Evolutionary conservation across 768 basidiomycete species (phyloP).

Genomic region (Mycena metata): DNA sequence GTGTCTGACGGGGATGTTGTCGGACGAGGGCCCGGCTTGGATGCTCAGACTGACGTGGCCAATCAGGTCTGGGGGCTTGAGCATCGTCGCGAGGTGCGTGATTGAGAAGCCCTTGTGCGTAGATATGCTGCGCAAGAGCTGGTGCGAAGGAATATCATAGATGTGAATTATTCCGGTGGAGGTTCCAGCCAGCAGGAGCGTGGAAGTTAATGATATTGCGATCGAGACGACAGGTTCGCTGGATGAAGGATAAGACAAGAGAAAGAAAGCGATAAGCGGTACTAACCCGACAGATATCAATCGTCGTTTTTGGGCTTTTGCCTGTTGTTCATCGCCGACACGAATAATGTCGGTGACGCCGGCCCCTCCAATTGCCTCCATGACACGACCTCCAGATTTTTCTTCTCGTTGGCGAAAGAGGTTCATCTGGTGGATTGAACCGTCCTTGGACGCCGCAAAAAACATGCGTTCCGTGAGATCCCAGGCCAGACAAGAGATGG

Average conservation of each 20-base stretch:
- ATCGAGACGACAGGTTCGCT: constrained; percentile 83
- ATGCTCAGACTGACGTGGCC: constrained; percentile 79
- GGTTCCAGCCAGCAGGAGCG: constrained; percentile 88
- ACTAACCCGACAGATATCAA: constrained; percentile 80
- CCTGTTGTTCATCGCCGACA: constrained; percentile 65
- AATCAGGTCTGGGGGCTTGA: constrained; percentile 89
- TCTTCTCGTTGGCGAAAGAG: constrained; percentile 76
- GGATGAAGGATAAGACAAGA: constrained; percentile 19
- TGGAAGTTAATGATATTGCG: constrained; percentile 81
- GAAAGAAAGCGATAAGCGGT: constrained; percentile 15
- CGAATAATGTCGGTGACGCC: constrained; percentile 80
- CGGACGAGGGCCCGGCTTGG: constrained; percentile 55
- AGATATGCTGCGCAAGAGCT: constrained; percentile 85
- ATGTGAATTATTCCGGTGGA: constrained; percentile 77
- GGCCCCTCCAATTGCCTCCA: constrained; percentile 82
- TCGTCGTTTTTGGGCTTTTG: constrained; percentile 63
- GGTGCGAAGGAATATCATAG: constrained; percentile 92
- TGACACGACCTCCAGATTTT: constrained; percentile 62
- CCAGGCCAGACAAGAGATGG: constrained; percentile 78
- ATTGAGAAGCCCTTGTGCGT: constrained; percentile 78
- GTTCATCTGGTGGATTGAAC: constrained; percentile 84
- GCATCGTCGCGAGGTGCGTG: constrained; percentile 80
- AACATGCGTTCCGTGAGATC: constrained; percentile 91
- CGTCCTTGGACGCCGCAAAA: constrained; percentile 85
- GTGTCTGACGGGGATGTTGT: constrained; percentile 74